Evolutionary conservation across 75 land plant genomes (phyloP).

Genomic region (Selaginella tamariscina): DNA sequence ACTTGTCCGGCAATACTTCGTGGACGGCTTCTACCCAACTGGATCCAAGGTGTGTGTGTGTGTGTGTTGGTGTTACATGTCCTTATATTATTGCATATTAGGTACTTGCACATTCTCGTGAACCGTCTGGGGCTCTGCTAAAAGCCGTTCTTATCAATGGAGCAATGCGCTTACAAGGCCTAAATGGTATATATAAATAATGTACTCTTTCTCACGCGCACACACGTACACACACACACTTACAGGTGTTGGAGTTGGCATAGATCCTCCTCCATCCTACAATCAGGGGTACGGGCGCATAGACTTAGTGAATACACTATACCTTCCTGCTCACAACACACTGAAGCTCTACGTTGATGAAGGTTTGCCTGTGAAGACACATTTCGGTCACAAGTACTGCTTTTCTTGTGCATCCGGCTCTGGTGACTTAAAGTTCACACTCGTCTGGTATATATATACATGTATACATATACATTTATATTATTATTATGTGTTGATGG

Average conservation of each 20-base stretch:
- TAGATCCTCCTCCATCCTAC: background rate
- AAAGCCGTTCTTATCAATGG: slow-evolving; percentile 12
- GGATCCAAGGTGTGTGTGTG: slow-evolving; percentile 15
- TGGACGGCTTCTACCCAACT: slow-evolving; percentile 26
- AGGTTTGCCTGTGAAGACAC: background rate
- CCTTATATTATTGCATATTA: no score
- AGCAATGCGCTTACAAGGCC: slow-evolving; percentile 6
- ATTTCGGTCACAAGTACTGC: background rate
- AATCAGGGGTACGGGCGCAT: slow-evolving; percentile 5
- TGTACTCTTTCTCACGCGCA: no score
- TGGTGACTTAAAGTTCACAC: slow-evolving; percentile 3
- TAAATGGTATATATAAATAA: background rate
- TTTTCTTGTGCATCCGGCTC: background rate
- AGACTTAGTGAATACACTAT: background rate
- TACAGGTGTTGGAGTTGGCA: background rate
- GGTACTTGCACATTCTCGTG: background rate
- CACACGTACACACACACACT: background rate
- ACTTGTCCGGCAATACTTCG: slow-evolving; percentile 20
- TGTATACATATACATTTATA: background rate
- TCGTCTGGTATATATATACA: background rate
- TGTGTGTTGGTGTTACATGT: background rate
- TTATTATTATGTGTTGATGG: background rate
- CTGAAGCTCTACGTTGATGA: background rate
- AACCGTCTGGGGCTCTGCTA: slow-evolving; percentile 2
- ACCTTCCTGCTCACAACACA: background rate